Evolutionary conservation across 495 filamentous ascomycete species (phyloP), one percentile per base, ranked within the genome.

Genomic region (Cercophora sp.): DNA sequence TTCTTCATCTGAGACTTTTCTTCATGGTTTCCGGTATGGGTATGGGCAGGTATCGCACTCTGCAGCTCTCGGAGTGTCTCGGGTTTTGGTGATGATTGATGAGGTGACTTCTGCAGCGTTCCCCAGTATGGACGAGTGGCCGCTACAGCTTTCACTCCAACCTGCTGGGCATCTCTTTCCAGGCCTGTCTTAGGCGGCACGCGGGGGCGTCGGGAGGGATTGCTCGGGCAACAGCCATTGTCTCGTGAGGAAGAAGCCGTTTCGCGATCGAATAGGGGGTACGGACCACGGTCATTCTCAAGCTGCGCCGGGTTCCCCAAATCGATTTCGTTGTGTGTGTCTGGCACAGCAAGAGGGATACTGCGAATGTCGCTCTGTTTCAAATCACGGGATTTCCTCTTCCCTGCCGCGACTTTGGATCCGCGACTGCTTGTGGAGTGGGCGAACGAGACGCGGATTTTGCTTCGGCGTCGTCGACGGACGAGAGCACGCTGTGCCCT

Each of bases 361-460:
- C 4, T 3, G 34, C 49, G 36, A 8, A 20, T 31, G 26, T 40
- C 44, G 32, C 19, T 37, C 18, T 34, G 43, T n/a, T 23, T 43
- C 24, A 41, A 27, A 25, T 56, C 52, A 31, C 50, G 29, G 32
- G 35, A 51, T 5, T 23, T 22, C 39, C 50, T 48, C 48, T 52
- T 57, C 4, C 18, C 29, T 13, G 51, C 23, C 0, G 11, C 36
- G 16, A 25, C 29, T 27, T 57, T 48, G 35, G 20, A 9, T 13
- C 37, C 41, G 8, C 43, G 43, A 20, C 51, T 63, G 37, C 52
- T 36, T 1, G 48, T 44, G 5, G 61, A 54, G 27, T 54, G 51
- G 22, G n/a, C 31, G 10, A 62, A 64, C 8, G 65, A 65, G 36
- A 64, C 51, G 16, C 59, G 65, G 19, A 61, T 54, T 46, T 54